phyloP scores from a whole-genome alignment of 306 rosid genomes.

The Myrica gale region DNA sequence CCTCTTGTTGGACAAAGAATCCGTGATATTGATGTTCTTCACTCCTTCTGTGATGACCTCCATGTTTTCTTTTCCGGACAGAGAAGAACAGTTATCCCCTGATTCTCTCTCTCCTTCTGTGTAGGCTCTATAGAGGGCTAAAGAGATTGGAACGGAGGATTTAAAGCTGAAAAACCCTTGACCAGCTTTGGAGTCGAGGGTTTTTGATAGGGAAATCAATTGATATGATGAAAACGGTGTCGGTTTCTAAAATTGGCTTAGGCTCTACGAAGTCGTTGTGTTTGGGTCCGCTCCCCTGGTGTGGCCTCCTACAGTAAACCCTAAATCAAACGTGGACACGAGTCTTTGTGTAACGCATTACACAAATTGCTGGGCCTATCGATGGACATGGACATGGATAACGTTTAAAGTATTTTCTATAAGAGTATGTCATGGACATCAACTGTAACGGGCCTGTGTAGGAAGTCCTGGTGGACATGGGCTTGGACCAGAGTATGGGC shows the following conservation, averaged over 20 bases:
- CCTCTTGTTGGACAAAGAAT: constrained; percentile 42
- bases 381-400: too few relatives aligned
- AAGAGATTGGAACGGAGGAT: not conserved
- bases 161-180: constrained; percentile 5
- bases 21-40: constrained; percentile 47
- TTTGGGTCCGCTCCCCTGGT: too few relatives aligned
- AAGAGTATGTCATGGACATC: too few relatives aligned
- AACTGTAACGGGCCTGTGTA: too few relatives aligned
- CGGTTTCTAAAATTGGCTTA: not conserved
- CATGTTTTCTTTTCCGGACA: constrained; percentile 22
- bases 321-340: too few relatives aligned
- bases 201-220: not conserved
- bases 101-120: not conserved
- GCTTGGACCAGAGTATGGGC: too few relatives aligned
- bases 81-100: not conserved
- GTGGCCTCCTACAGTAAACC: not conserved
- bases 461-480: too few relatives aligned
- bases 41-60: constrained; percentile 59
- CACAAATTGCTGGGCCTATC: too few relatives aligned
- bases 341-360: too few relatives aligned
- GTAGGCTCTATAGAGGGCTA: not conserved
- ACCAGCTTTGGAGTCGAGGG: not conserved
- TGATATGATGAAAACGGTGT: not conserved
- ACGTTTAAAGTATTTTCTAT: too few relatives aligned
- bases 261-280: not conserved